Percentiles rank a stretch among this genome's conserved stretches.
Conservation (phyloP, 140 eudicot species). For the Stevia rebaudiana region DNA sequence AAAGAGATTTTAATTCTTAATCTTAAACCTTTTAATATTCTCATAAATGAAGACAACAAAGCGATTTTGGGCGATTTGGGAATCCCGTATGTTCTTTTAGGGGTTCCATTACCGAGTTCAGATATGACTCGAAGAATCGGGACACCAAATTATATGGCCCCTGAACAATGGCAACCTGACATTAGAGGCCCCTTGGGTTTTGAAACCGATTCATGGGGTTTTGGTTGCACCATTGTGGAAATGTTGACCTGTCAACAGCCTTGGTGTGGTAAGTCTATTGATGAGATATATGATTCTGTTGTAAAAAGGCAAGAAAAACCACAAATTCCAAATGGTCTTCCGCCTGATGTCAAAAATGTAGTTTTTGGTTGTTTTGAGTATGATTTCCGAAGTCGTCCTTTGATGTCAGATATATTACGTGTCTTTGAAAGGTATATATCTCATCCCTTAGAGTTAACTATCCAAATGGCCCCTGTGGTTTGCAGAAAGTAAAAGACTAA, state of each 20-base stretch:
- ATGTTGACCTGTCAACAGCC: conserved; percentile 85
- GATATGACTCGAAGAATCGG: conserved; percentile 66
- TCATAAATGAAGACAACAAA: conserved; percentile 47
- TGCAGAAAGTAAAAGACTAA: too few species aligned
- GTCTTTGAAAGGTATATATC: conserved; percentile 61
- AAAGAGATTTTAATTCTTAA: conserved; percentile 73
- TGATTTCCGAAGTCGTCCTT: conserved; percentile 84
- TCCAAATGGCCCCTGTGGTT: too few species aligned
- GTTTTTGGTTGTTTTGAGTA: conserved; percentile 82
- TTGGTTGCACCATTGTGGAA: conserved; percentile 78
- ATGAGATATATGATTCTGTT: conserved; percentile 59
- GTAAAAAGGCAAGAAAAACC: conserved; percentile 69
- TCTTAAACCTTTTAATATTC: conserved; percentile 79
- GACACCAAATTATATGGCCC: conserved; percentile 89
- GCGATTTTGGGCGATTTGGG: conserved; percentile 81
- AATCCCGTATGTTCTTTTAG: conserved; percentile 56
- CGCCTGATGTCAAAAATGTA: conserved; percentile 64
- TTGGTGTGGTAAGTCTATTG: conserved; percentile 72
- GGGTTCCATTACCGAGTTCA: conserved; percentile 49
- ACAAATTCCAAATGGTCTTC: conserved; percentile 66
- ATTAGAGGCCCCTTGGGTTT: conserved; percentile 75
- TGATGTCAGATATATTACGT: conserved; percentile 60
- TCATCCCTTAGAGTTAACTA: too few species aligned
- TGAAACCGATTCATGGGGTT: conserved; percentile 98
- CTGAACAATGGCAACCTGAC: conserved; percentile 96